These are phyloP conservation scores for Podaxis sp. DNA, from an alignment of 768 basidiomycete genomes.

Conservation along the genomic window DNA sequence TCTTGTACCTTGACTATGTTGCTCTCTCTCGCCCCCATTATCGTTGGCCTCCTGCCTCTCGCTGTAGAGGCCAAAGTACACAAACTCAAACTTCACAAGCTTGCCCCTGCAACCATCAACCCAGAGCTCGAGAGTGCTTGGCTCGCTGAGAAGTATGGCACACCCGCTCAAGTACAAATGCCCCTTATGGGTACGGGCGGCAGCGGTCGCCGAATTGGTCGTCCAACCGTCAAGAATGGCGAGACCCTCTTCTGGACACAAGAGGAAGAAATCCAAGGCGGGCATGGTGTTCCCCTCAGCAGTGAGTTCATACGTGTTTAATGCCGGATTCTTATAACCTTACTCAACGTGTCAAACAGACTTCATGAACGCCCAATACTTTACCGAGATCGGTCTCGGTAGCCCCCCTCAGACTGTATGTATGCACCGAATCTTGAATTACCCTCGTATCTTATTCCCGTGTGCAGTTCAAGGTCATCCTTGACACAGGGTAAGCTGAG, in stretches of 20 bases:
- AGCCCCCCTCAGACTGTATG: slow-evolving; percentile 76
- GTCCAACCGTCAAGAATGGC: slow-evolving; percentile 32
- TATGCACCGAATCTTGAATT: slow-evolving; percentile 9
- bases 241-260: slow-evolving; percentile 81
- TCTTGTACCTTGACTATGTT: slow-evolving; percentile 25
- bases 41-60: slow-evolving; percentile 44
- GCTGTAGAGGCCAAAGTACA: slow-evolving; percentile 57
- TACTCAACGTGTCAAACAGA: slow-evolving; percentile 41
- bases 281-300: slow-evolving; percentile 83
- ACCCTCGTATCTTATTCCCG: slow-evolving; percentile 1
- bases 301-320: slow-evolving; percentile 52
- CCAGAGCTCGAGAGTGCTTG: slow-evolving; percentile 74
- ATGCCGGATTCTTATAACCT: not conserved
- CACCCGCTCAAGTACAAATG: slow-evolving; percentile 34
- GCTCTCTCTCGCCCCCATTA: slow-evolving; percentile 28
- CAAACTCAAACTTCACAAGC: slow-evolving; percentile 88
- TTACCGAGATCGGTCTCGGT: slow-evolving; percentile 79
- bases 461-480: slow-evolving; percentile 82
- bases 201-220: slow-evolving; percentile 54
- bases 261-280: slow-evolving; percentile 59
- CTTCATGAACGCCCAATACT: slow-evolving; percentile 99
- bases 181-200: slow-evolving; percentile 77
- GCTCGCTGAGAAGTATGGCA: slow-evolving; percentile 93
- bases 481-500: slow-evolving; percentile 74
- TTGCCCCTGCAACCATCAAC: slow-evolving; percentile 57